A percentile compares a stretch with the other conserved stretches of the same genome.
Evolutionary conservation across 2,329 filamentous ascomycete species (phyloP).

Genomic region (Aspergillus aculeatinus): DNA sequence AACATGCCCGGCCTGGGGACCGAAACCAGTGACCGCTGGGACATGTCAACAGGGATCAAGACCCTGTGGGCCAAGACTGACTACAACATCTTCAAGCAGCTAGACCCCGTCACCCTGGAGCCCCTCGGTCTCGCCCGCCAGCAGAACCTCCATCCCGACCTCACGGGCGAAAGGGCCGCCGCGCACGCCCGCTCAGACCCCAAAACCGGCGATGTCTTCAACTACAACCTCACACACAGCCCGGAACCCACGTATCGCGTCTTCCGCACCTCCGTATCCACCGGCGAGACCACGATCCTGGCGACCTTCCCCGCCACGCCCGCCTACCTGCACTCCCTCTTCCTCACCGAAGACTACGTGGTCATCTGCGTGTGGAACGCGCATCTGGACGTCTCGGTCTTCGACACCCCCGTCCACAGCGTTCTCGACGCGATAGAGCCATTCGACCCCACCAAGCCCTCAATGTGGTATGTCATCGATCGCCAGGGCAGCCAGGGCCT

Average conservation of each 20-base stretch:
- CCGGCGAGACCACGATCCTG: conserved; percentile 67
- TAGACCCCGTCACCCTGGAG: conserved; percentile 71
- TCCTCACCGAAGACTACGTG: conserved; percentile 68
- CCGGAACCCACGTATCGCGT: conserved; percentile 62
- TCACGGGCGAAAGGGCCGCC: conserved; percentile 66
- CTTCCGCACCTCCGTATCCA: conserved; percentile 63
- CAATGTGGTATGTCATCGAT: conserved; percentile 74
- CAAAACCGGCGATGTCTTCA: conserved; percentile 71
- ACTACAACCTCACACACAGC: conserved; percentile 73
- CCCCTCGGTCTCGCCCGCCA: conserved; percentile 66
- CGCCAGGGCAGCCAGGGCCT: conserved; percentile 62
- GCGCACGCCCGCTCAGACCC: conserved; percentile 73
- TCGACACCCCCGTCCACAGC: not conserved
- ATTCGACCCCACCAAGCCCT: conserved; percentile 58
- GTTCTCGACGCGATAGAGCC: conserved; percentile 66
- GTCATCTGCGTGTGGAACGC: conserved; percentile 71
- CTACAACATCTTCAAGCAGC: conserved; percentile 54
- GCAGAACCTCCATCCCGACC: conserved; percentile 61
- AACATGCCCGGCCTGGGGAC: conserved; percentile 60
- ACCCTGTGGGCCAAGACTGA: conserved; percentile 63
- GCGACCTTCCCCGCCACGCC: conserved; percentile 61
- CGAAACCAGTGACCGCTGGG: conserved; percentile 25
- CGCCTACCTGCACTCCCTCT: conserved; percentile 82
- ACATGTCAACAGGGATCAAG: conserved; percentile 41
- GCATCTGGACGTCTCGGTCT: conserved; percentile 53